Evolutionary conservation across 805 yeast genomes (phyloP), one percentile per base, ranked within the genome.

Genomic region (Saccharomycopsis fermentans): DNA sequence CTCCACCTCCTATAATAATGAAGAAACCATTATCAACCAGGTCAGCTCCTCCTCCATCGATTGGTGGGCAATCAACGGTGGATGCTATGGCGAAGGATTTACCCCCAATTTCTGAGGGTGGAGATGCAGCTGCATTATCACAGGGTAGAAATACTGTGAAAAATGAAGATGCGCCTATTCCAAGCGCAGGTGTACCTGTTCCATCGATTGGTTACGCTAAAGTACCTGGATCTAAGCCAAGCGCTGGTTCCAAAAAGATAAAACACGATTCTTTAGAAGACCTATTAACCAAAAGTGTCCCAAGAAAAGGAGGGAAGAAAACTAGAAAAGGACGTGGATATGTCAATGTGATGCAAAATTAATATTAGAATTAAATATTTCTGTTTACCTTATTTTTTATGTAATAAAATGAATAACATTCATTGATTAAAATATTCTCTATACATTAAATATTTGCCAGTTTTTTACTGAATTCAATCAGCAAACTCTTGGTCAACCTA

Each of bases 1-100:
- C 61, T 12, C 61, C 61, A 16, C 61, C 61, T 2, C 34, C 34
- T 17, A 58, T 75, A 5, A 69, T 66, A 64, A 77, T 78, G 66
- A 74, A 68, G 63, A 70, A 70, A 56, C 63, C 64, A 19, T 43
- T 43, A 21, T 43, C 50, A 21, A 43, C 50, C 11, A 43, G 50
- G 12, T 59, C 65, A 24, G 63, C 68, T 3, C 59, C 65, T 24
- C 62, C 69, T 4, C 34, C 37, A 21, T 35, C 32, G n/a, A 32
- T 32, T 17, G 55, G 47, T 11, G 19, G 24, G 9, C 19, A 17
- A 14, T 53, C 55, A 11, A 14, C n/a, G 16, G 6, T 17, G n/a
- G 52, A 32, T 27, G 35, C 12, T 21, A 26, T 4, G 12, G 50
- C 5, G 4, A 43, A 19, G 6, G 50, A 43, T 43, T 43, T 43